A percentile compares a stretch with the other conserved stretches of the same genome.
These are phyloP conservation scores for Hura crepitans DNA, from an alignment of 441 rosid genomes.

Conservation along the genomic window DNA sequence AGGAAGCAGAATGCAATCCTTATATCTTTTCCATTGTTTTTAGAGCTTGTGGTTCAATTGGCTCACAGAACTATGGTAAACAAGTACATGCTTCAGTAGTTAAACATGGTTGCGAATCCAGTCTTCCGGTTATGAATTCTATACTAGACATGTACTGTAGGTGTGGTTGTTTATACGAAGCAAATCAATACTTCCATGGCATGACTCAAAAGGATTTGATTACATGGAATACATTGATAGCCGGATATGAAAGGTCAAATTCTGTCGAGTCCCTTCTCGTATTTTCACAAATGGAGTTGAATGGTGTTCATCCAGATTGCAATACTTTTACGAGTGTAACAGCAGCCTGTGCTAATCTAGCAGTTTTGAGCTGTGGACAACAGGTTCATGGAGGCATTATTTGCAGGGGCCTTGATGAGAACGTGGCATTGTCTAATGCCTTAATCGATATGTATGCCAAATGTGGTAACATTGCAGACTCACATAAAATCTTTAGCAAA, in stretches of 20 bases:
- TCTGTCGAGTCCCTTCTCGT: constrained; percentile 53
- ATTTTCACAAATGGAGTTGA: constrained; percentile 57
- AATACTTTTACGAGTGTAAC: constrained; percentile 68
- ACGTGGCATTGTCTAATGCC: constrained; percentile 63
- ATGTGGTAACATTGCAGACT: constrained; percentile 66
- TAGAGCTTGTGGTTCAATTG: constrained; percentile 74
- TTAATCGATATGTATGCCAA: constrained; percentile 90
- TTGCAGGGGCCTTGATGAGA: constrained; percentile 52
- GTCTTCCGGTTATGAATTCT: constrained; percentile 82
- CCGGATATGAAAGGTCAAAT: constrained; percentile 66
- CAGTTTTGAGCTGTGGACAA: constrained; percentile 62
- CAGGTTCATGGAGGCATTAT: constrained; percentile 73
- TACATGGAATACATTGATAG: constrained; percentile 80
- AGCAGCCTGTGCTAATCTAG: constrained; percentile 78
- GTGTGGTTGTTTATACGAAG: constrained; percentile 59
- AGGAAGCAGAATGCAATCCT: constrained; percentile 54
- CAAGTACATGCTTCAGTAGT: constrained; percentile 58
- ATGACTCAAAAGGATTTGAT: constrained; percentile 65
- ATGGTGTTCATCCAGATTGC: constrained; percentile 66
- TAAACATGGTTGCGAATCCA: constrained; percentile 61
- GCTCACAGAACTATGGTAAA: constrained; percentile 50
- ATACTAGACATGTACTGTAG: constrained; percentile 83
- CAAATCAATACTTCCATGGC: constrained; percentile 56
- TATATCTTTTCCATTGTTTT: constrained; percentile 72
- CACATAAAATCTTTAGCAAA: constrained; percentile 50